Evolutionary conservation across 148 eudicot genomes (phyloP), one percentile per base, ranked within the genome.

Genomic region (Rhododendron griersonianum): DNA sequence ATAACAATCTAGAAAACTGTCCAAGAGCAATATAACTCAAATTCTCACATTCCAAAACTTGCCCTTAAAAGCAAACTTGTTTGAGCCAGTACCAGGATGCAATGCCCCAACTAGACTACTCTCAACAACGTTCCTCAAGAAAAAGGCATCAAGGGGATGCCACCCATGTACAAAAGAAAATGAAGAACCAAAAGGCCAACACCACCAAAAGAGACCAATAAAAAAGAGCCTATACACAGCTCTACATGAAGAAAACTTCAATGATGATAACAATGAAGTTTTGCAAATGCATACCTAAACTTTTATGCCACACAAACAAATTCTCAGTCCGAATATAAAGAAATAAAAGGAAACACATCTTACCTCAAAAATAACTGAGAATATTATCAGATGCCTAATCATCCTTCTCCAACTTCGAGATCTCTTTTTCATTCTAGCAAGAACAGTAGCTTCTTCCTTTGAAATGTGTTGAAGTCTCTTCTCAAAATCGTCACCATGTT

Each of bases 291-390:
- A 11, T 28, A 28, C 16, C 37, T 3, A 69, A 28, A 69, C 16
- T 69, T 28, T 28, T 11, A 28, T 28, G 18, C 75, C 78, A 16
- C 44, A 41, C 19, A 21, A 63, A 79, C 67, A 45, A 83, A 7
- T 61, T 44, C 11, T n/a, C 9, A 57, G 30, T 61, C 25, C 39
- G 61, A 25, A 23, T 30, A 51, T 83, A 71, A 45, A 82, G 25
- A 37, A 83, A 80, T 37, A 41, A 33, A 75, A 63, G 53, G 81
- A 41, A 78, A 41, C 45, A 37, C 55, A 45, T 14, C 21, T 87
- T 89, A 96, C 98, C 98, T 96, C 98, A 80, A 92, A 85, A 88
- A 92, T 78, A 59, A 93, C 87, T 76, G 94, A 92, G 83, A 93
- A 88, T 41, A 93, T 73, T 65, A 96, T 93, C 82, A 96, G 87